Conservation (phyloP, 805 yeast species). For the Kodamaea sagamina region DNA sequence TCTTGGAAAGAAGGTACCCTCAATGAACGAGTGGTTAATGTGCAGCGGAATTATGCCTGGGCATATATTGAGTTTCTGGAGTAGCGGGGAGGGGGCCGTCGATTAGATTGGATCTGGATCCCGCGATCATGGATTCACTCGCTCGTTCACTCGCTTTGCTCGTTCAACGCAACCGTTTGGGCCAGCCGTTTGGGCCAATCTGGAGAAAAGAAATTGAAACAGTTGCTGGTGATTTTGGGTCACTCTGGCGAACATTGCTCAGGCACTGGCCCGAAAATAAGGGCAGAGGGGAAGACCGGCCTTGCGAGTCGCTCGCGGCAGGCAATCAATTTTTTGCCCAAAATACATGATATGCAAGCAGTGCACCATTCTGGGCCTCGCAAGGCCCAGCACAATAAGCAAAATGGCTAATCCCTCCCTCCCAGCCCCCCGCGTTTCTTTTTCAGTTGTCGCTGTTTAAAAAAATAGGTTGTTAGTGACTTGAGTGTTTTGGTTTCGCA, state of each 20-base stretch:
- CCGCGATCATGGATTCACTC: no score
- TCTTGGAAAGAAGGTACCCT: not conserved
- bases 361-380: not conserved
- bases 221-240: no score
- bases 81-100: no score
- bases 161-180: no score
- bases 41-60: constrained; percentile 5
- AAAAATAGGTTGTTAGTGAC: constrained; percentile 7
- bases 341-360: constrained; percentile 2
- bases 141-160: no score
- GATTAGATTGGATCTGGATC: no score
- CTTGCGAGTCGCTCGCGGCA: no score
- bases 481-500: constrained; percentile 2
- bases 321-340: not conserved
- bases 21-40: constrained; percentile 1
- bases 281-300: no score
- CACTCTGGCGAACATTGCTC: no score
- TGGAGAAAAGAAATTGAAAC: no score
- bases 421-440: constrained; percentile 1
- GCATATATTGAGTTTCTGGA: not conserved
- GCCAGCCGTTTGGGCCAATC: no score
- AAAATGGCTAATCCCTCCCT: not conserved
- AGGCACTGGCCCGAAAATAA: no score
- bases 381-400: constrained; percentile 2
- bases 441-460: constrained; percentile 4